phyloP scores from a whole-genome alignment of 2,329 filamentous ascomycete species.

The Alternaria dauci region DNA sequence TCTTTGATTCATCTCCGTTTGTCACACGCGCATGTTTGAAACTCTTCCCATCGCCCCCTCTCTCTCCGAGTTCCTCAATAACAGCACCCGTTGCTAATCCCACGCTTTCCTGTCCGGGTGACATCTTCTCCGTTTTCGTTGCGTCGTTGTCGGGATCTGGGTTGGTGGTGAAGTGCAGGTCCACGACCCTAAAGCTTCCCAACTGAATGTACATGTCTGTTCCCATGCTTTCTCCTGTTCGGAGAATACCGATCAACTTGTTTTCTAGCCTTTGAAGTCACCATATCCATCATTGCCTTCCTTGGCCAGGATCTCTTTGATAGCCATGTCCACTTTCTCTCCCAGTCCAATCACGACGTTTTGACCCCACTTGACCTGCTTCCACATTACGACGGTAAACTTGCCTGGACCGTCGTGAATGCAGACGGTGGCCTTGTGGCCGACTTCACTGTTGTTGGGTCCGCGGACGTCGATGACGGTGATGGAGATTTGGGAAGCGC shows the following conservation, averaged over 20 bases:
- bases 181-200: background rate
- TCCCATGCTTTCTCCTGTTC: background rate
- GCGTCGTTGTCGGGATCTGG: background rate
- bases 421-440: slow-evolving; percentile 11
- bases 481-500: slow-evolving; percentile 9
- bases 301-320: background rate
- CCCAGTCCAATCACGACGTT: slow-evolving; percentile 6
- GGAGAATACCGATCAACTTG: background rate
- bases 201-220: background rate
- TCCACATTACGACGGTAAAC: slow-evolving; percentile 9
- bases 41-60: background rate
- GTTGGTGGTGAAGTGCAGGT: background rate
- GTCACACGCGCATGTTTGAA: background rate
- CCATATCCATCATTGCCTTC: slow-evolving; percentile 9
- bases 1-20: background rate
- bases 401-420: slow-evolving; percentile 7
- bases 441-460: slow-evolving; percentile 7
- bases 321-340: slow-evolving; percentile 15
- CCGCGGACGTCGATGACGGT: slow-evolving; percentile 12
- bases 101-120: background rate
- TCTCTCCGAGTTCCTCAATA: background rate
- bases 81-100: background rate
- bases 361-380: slow-evolving; percentile 5
- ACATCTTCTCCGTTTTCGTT: background rate
- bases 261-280: background rate